Evolutionary conservation across 2,329 filamentous ascomycete species (phyloP).

Genomic region (Ceratocystis ficicola): DNA sequence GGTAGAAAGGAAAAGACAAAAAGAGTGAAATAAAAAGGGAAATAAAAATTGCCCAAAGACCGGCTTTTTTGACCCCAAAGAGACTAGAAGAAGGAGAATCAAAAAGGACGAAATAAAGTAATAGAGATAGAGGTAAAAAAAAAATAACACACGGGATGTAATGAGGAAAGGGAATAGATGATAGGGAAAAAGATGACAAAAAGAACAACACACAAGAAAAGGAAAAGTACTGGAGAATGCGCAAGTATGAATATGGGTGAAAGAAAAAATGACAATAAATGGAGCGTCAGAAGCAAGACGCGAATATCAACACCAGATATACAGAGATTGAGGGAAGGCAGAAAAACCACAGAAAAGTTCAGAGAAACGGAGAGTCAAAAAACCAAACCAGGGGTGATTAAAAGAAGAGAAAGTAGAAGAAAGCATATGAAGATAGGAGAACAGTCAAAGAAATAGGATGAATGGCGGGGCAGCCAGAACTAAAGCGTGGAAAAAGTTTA

Average conservation of each 20-base stretch:
- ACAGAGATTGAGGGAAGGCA: not conserved
- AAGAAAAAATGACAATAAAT: not conserved
- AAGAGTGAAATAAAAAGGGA: not conserved
- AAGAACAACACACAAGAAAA: conserved; percentile 10
- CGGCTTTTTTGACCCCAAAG: conserved; percentile 7
- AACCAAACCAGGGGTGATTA: not conserved
- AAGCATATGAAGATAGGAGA: not conserved
- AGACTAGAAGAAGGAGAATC: not conserved
- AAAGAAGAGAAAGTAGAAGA: not conserved
- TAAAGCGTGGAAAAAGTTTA: not conserved
- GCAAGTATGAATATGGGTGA: not conserved
- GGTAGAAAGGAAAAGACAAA: not conserved
- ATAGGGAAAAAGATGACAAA: not conserved
- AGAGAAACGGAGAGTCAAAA: not conserved
- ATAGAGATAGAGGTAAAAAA: not conserved
- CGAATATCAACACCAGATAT: conserved; percentile 11
- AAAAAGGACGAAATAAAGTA: not conserved
- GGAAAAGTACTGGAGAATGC: not conserved
- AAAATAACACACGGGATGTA: conserved; percentile 1
- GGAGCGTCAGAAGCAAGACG: not conserved
- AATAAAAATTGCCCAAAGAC: conserved; percentile 1
- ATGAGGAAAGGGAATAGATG: not conserved
- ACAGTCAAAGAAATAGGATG: not conserved
- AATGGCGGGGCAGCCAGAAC: not conserved
- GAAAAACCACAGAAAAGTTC: not conserved